Conservation (phyloP, 2,329 filamentous ascomycete species). For the Cadophora luteo-olivacea region DNA sequence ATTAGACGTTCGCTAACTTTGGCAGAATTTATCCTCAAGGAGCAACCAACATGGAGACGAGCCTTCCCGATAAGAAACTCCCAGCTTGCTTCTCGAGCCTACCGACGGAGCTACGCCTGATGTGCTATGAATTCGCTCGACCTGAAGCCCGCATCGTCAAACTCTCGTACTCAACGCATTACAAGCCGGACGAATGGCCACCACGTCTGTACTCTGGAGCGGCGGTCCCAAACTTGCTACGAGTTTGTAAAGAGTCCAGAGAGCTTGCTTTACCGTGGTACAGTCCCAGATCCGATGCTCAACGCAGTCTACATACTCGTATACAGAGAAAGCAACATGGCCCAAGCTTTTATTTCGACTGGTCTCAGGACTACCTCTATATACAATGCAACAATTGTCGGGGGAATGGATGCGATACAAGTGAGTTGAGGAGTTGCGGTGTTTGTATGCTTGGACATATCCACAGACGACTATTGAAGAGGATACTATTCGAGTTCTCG, state of each 20-base stretch:
- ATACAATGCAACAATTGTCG: neutral
- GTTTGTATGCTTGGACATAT: neutral
- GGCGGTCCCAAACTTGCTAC: conserved; percentile 10
- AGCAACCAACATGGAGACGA: neutral
- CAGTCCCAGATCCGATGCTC: neutral
- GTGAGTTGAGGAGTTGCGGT: neutral
- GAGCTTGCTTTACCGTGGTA: conserved; percentile 21
- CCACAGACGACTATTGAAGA: neutral
- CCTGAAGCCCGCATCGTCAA: conserved; percentile 18
- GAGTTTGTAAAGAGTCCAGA: conserved; percentile 14
- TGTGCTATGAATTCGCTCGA: conserved; percentile 8
- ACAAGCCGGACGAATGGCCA: neutral
- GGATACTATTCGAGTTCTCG: neutral
- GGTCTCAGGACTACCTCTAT: neutral
- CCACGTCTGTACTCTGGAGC: neutral
- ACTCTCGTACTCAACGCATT: neutral
- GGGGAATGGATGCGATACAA: neutral
- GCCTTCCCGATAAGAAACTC: neutral
- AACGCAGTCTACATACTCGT: neutral
- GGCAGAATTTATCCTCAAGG: neutral
- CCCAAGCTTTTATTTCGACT: conserved; percentile 14
- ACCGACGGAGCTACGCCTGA: neutral
- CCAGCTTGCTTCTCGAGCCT: conserved; percentile 3
- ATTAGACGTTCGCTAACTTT: neutral
- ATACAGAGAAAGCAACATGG: too few relatives aligned